A percentile compares a stretch with the other conserved stretches of the same genome.
Conservation (phyloP, 1,139 yeast species). For the Zygoascus hellenicus region DNA sequence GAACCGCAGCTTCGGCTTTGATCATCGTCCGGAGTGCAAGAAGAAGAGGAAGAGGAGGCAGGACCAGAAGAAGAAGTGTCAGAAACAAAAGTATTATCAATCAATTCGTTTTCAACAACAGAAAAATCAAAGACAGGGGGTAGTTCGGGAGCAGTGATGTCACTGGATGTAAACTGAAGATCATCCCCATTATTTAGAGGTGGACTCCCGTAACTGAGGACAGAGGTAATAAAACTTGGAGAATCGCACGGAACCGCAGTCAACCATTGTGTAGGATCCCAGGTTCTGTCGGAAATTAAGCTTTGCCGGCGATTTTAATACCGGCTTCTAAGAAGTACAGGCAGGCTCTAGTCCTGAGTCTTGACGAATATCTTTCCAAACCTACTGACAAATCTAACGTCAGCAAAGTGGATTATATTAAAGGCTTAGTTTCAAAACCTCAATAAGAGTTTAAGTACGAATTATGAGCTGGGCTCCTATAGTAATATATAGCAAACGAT, state of each 20-base stretch:
- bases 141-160: too few relatives aligned
- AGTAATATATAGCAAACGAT: not conserved
- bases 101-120: not conserved
- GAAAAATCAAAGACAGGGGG: not conserved
- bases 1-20: not conserved
- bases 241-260: not conserved
- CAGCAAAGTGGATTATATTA: not conserved
- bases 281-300: too few relatives aligned
- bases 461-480: not conserved
- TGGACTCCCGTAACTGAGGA: not conserved
- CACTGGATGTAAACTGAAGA: not conserved
- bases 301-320: too few relatives aligned
- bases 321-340: too few relatives aligned
- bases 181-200: not conserved
- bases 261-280: not conserved
- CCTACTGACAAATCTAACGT: not conserved
- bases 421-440: not conserved
- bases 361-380: not conserved
- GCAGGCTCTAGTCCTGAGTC: not conserved
- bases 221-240: not conserved
- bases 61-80: not conserved
- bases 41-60: not conserved
- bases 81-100: not conserved
- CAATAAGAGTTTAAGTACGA: not conserved
- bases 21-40: too few relatives aligned